Percentiles rank a stretch among this genome's conserved stretches.
Conservation (phyloP, 1,284 basidiomycete species). For the Salmacisia buchloeana region DNA sequence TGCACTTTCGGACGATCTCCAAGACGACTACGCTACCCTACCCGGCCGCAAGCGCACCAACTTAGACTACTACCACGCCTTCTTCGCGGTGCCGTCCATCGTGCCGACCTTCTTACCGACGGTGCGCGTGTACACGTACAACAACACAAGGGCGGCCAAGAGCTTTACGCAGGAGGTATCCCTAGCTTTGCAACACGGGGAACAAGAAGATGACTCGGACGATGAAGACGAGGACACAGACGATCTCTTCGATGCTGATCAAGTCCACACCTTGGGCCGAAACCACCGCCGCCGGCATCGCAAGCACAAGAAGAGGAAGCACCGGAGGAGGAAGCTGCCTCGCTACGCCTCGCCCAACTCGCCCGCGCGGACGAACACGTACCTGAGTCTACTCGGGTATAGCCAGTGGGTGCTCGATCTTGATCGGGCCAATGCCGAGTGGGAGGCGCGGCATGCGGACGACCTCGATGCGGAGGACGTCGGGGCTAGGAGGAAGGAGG, state of each 20-base stretch:
- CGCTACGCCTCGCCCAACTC: constrained; percentile 63
- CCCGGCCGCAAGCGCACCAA: constrained; percentile 36
- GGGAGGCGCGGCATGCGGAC: constrained; percentile 25
- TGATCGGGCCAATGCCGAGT: constrained; percentile 57
- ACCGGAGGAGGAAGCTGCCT: constrained; percentile 59
- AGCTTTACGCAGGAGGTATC: neutral
- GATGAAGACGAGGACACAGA: constrained; percentile 19
- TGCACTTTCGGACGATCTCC: constrained; percentile 28
- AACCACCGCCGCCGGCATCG: neutral
- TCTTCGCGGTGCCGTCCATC: constrained; percentile 53
- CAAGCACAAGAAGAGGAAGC: constrained; percentile 53
- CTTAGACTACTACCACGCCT: constrained; percentile 36
- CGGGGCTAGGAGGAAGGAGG: neutral
- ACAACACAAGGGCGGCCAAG: constrained; percentile 22
- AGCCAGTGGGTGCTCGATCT: constrained; percentile 74
- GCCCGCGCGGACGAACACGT: constrained; percentile 67
- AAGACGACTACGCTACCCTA: constrained; percentile 40
- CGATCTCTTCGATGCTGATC: constrained; percentile 28
- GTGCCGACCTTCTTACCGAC: constrained; percentile 84
- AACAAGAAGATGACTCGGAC: constrained; percentile 19
- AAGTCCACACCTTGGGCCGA: constrained; percentile 12
- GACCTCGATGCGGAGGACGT: constrained; percentile 47
- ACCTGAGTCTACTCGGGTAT: constrained; percentile 71
- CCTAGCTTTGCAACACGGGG: too few relatives aligned
- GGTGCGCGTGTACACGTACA: constrained; percentile 67